A percentile compares a stretch with the other conserved stretches of the same genome.
phyloP scores from a whole-genome alignment of 2,329 filamentous ascomycete genomes.

The Dactylellina parvicollis region DNA sequence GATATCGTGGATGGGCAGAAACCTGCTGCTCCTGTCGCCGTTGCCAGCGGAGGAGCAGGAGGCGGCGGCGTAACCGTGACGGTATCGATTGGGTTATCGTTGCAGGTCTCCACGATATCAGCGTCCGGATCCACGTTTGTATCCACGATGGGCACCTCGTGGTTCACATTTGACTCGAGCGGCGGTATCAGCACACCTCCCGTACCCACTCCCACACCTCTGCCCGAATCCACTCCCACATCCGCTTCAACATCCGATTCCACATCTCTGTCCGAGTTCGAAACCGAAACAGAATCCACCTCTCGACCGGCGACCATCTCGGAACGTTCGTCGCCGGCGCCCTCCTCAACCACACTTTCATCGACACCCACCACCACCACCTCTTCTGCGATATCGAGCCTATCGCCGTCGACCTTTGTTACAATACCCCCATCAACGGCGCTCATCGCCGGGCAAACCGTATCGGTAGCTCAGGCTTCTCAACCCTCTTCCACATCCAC shows the following conservation, averaged over 20 bases:
- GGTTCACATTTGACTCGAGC: conserved; percentile 45
- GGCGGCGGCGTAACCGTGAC: conserved; percentile 39
- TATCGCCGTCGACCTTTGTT: background rate
- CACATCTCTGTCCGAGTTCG: no score
- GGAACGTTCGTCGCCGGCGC: background rate
- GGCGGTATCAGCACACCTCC: conserved; percentile 27
- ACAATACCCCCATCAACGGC: conserved; percentile 8
- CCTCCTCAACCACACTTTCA: background rate
- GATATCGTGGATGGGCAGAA: conserved; percentile 4
- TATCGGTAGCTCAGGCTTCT: background rate
- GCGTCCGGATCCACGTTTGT: conserved; percentile 39
- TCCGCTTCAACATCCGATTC: background rate
- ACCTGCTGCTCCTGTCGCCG: no score
- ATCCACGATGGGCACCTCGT: conserved; percentile 31
- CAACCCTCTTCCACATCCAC: background rate
- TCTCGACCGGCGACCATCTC: background rate
- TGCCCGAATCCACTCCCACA: background rate
- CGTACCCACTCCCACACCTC: background rate
- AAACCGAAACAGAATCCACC: no score
- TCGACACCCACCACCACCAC: background rate
- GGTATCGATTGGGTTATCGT: conserved; percentile 46
- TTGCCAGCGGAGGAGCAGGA: conserved; percentile 5
- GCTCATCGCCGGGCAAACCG: background rate
- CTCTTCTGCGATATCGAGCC: background rate
- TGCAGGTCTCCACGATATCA: conserved; percentile 36